These are phyloP conservation scores for Pythium utonaiense DNA, from an alignment of 352 stramenopile species.

Conservation along the genomic window DNA sequence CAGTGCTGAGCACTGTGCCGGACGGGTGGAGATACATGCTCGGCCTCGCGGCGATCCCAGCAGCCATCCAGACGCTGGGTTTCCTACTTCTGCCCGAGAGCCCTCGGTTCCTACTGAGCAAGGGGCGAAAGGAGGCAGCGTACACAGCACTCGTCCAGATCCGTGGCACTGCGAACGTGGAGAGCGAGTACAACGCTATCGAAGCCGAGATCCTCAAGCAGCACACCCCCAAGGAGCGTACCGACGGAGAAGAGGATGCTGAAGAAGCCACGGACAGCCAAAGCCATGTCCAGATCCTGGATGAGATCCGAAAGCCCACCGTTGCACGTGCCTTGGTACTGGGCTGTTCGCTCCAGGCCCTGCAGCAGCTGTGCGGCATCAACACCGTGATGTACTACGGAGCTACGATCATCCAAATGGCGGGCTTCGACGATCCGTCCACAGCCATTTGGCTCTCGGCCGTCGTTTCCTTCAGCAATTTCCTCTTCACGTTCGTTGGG, in stretches of 20 bases:
- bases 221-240: neutral
- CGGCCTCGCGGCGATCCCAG: conserved; percentile 59
- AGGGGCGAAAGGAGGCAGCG: conserved; percentile 39
- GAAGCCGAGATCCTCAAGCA: conserved; percentile 41
- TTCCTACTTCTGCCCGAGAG: conserved; percentile 69
- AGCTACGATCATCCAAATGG: conserved; percentile 77
- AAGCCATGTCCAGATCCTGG: conserved; percentile 15
- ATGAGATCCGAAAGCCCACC: conserved; percentile 30
- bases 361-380: conserved; percentile 81
- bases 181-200: conserved; percentile 53
- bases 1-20: conserved; percentile 41
- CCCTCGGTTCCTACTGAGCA: conserved; percentile 59
- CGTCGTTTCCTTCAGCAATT: conserved; percentile 68
- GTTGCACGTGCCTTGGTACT: conserved; percentile 46
- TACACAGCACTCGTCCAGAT: conserved; percentile 45
- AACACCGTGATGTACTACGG: conserved; percentile 90
- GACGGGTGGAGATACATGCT: conserved; percentile 83
- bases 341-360: conserved; percentile 56
- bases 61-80: conserved; percentile 61
- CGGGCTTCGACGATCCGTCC: conserved; percentile 61
- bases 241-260: conserved; percentile 4
- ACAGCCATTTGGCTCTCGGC: conserved; percentile 80
- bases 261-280: neutral
- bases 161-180: conserved; percentile 46
- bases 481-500: conserved; percentile 62